A percentile compares a stretch with the other conserved stretches of the same genome.
Conservation (phyloP, 768 basidiomycete species). For the Russula sp. region DNA sequence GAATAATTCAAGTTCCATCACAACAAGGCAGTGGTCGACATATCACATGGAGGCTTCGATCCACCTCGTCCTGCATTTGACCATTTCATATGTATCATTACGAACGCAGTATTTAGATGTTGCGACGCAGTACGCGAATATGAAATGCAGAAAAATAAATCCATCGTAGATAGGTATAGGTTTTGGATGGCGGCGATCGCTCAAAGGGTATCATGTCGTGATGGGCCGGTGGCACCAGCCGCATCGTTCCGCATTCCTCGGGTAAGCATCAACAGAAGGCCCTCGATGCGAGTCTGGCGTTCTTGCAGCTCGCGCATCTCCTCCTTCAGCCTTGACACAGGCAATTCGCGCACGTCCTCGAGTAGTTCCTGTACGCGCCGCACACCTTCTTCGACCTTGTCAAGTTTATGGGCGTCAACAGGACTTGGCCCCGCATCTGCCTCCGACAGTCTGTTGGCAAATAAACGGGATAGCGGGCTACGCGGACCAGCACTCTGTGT, state of each 20-base stretch:
- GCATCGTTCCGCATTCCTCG: conserved; percentile 54
- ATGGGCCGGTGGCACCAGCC: conserved; percentile 13
- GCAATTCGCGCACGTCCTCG: conserved; percentile 60
- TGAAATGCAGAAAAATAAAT: neutral
- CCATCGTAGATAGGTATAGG: neutral
- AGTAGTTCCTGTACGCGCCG: conserved; percentile 58
- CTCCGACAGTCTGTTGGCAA: conserved; percentile 33
- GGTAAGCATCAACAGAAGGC: conserved; percentile 64
- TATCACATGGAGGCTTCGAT: neutral
- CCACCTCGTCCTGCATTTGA: neutral
- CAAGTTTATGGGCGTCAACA: conserved; percentile 31
- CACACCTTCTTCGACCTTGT: conserved; percentile 46
- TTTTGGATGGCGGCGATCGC: too few species aligned
- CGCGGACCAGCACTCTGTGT: conserved; percentile 33
- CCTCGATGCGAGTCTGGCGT: conserved; percentile 76
- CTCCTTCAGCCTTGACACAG: conserved; percentile 63
- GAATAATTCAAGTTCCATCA: neutral
- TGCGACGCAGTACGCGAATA: too few species aligned
- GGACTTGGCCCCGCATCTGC: conserved; percentile 27
- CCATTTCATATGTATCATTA: neutral
- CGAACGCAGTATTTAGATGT: neutral
- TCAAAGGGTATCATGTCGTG: conserved; percentile 28
- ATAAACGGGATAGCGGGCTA: conserved; percentile 54
- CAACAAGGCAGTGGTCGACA: neutral
- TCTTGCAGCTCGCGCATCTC: conserved; percentile 83